These are phyloP conservation scores for Scutellaria barbata DNA, from an alignment of 257 asterid genomes.

Conservation along the genomic window DNA sequence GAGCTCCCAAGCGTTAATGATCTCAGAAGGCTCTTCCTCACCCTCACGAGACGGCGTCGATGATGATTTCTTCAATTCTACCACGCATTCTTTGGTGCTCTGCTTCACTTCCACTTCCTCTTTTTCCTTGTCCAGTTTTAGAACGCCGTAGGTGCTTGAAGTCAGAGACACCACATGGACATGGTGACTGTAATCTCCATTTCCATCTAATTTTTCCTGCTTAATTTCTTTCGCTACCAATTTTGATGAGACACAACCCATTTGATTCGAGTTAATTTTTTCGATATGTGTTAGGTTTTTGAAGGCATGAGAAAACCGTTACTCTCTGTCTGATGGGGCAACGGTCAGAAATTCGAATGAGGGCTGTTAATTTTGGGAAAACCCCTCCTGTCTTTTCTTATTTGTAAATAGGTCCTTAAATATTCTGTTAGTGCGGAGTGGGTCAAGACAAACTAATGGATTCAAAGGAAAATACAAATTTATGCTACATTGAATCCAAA, in stretches of 20 bases:
- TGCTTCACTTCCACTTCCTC: constrained; percentile 22
- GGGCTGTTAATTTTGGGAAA: background rate
- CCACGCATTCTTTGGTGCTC: constrained; percentile 31
- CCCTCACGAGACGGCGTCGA: constrained; percentile 47
- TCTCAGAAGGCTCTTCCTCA: constrained; percentile 62
- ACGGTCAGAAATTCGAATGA: constrained; percentile 78
- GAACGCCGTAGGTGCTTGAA: constrained; percentile 82
- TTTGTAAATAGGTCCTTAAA: constrained; percentile 34
- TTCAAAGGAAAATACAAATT: constrained; percentile 32
- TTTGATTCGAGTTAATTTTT: constrained; percentile 41
- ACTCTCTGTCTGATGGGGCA: constrained; percentile 45
- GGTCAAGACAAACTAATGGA: constrained; percentile 13
- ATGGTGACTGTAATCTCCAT: constrained; percentile 51
- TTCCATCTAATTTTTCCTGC: constrained; percentile 39
- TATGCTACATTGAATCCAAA: background rate
- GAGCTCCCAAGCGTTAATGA: constrained; percentile 89
- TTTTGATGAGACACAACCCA: constrained; percentile 92
- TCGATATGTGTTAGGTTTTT: constrained; percentile 35
- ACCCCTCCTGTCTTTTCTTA: constrained; percentile 18
- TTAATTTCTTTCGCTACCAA: constrained; percentile 46
- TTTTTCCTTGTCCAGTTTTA: constrained; percentile 60
- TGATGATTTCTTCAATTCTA: constrained; percentile 48
- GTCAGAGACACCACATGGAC: constrained; percentile 93
- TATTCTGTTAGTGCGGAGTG: background rate
- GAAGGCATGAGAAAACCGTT: constrained; percentile 53